Conservation (phyloP, 768 basidiomycete species). For the Dioszegia aurantiaca region DNA sequence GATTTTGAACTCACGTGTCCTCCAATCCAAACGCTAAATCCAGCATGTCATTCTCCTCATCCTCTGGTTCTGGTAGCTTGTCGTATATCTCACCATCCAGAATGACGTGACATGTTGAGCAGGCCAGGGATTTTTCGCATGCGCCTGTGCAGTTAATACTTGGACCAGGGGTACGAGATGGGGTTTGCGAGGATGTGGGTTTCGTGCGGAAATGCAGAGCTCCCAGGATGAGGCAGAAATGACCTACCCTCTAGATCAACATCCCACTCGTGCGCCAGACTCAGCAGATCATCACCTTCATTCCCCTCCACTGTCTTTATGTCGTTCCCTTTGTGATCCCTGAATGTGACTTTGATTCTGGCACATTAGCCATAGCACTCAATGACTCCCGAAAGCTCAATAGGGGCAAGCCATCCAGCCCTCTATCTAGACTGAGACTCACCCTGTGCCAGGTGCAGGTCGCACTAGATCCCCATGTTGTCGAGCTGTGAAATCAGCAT, state of each 20-base stretch:
- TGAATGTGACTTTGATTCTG: slow-evolving; percentile 86
- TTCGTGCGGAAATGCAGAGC: too few relatives aligned
- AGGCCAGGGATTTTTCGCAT: slow-evolving; percentile 94
- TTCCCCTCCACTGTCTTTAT: slow-evolving; percentile 86
- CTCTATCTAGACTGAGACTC: slow-evolving; percentile 13
- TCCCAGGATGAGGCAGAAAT: too few relatives aligned
- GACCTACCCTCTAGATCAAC: slow-evolving; percentile 86
- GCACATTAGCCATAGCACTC: background rate
- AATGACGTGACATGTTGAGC: slow-evolving; percentile 96
- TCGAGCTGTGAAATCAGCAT: slow-evolving; percentile 14
- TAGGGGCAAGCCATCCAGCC: too few relatives aligned
- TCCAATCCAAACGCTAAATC: slow-evolving; percentile 97
- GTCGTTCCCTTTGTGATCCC: slow-evolving; percentile 77
- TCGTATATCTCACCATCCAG: slow-evolving; percentile 78
- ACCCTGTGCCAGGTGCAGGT: slow-evolving; percentile 48
- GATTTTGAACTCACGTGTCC: slow-evolving; percentile 69
- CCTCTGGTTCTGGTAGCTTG: slow-evolving; percentile 82
- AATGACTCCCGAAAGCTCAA: too few relatives aligned
- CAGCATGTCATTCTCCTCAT: slow-evolving; percentile 87
- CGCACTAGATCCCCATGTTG: slow-evolving; percentile 43
- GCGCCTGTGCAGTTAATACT: slow-evolving; percentile 62
- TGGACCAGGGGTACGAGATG: too few relatives aligned
- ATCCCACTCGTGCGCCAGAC: slow-evolving; percentile 90
- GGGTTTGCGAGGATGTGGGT: too few relatives aligned
- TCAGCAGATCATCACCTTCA: slow-evolving; percentile 88